A percentile compares a stretch with the other conserved stretches of the same genome.
Evolutionary conservation across 257 asterid genomes (phyloP).

Genomic region (Solanum rostratum): DNA sequence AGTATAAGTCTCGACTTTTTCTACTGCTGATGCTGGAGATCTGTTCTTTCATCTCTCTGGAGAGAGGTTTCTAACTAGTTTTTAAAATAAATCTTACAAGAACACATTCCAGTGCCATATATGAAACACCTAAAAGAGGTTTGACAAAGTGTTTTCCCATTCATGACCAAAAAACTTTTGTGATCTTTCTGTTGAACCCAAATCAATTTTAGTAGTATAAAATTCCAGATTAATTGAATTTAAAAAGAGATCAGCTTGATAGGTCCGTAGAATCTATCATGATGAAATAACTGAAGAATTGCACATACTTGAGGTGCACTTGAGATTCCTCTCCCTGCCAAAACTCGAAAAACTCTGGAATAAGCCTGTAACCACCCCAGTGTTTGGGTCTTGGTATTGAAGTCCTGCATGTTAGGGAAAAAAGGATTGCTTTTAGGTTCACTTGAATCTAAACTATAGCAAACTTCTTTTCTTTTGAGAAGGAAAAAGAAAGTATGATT

Average conservation of each 20-base stretch:
- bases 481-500: neutral
- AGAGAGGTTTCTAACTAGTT: neutral
- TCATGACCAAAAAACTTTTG: neutral
- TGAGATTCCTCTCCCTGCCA: constrained; percentile 89
- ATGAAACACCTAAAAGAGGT: neutral
- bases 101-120: neutral
- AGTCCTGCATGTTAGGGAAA: constrained; percentile 27
- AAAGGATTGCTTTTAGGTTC: neutral
- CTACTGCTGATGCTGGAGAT: neutral
- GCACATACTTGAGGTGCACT: constrained; percentile 9
- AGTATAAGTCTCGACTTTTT: neutral
- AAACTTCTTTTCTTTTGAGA: neutral
- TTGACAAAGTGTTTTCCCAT: neutral
- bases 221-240: neutral
- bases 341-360: constrained; percentile 65
- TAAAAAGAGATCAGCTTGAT: neutral
- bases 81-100: neutral
- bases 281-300: neutral
- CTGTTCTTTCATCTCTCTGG: neutral
- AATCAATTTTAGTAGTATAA: neutral
- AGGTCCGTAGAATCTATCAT: neutral
- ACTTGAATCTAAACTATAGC: neutral
- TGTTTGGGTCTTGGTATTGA: constrained; percentile 48
- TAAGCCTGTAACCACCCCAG: constrained; percentile 84
- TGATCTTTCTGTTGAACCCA: neutral